phyloP scores from a whole-genome alignment of 805 yeast genomes.

The Sungouiella blattae region DNA sequence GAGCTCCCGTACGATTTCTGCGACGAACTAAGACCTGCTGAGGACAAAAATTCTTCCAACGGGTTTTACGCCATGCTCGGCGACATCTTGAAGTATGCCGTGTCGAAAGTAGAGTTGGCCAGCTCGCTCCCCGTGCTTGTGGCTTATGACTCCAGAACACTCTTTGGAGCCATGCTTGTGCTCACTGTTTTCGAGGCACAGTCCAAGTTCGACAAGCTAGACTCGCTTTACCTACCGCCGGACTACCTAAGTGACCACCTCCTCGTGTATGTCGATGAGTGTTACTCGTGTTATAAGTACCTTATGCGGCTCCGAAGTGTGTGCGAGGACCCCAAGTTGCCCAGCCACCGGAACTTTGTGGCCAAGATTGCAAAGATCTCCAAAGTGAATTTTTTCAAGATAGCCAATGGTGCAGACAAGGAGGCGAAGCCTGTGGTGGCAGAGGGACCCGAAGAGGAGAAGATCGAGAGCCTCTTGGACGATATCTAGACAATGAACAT shows the following conservation, averaged over 20 bases:
- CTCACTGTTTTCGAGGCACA: slow-evolving; percentile 15
- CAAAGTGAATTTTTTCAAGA: slow-evolving; percentile 7
- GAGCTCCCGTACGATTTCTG: slow-evolving; percentile 37
- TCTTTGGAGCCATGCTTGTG: slow-evolving; percentile 26
- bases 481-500: too few species aligned
- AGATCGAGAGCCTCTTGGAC: too few species aligned
- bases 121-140: slow-evolving; percentile 37
- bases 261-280: slow-evolving; percentile 5
- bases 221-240: slow-evolving; percentile 7
- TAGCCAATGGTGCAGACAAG: slow-evolving; percentile 2
- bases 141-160: slow-evolving; percentile 29
- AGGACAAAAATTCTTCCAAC: slow-evolving; percentile 7
- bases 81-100: slow-evolving; percentile 27
- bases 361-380: slow-evolving; percentile 9
- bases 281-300: slow-evolving; percentile 14
- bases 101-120: slow-evolving; percentile 34
- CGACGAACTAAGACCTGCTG: slow-evolving; percentile 19
- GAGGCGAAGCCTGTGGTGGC: too few species aligned
- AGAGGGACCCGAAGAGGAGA: too few species aligned
- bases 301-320: slow-evolving; percentile 11
- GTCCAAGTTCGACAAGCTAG: slow-evolving; percentile 9
- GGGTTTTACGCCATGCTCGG: slow-evolving; percentile 10
- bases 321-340: slow-evolving; percentile 16
- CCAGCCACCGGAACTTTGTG: slow-evolving; percentile 14
- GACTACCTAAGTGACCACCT: slow-evolving; percentile 7